Conservation (phyloP, 805 yeast genomes). For the Candida ulmi region DNA sequence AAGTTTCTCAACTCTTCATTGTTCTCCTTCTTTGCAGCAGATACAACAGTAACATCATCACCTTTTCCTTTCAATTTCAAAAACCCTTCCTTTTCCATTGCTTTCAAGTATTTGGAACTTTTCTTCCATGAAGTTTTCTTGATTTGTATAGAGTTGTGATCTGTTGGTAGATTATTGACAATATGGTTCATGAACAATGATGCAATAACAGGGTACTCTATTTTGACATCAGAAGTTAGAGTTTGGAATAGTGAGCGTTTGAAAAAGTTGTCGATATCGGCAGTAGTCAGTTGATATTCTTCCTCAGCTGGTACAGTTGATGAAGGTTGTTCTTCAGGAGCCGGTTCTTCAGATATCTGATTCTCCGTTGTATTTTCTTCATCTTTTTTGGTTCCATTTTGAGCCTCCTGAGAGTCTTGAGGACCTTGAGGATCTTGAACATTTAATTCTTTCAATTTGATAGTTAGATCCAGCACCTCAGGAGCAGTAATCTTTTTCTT, state of each 20-base stretch:
- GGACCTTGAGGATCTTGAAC: slow-evolving; percentile 12
- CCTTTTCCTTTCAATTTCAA: slow-evolving; percentile 77
- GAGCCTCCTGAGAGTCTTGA: slow-evolving; percentile 7
- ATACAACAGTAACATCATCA: slow-evolving; percentile 63
- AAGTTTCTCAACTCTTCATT: slow-evolving; percentile 51
- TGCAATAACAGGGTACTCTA: slow-evolving; percentile 62
- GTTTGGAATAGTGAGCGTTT: slow-evolving; percentile 66
- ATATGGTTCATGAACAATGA: slow-evolving; percentile 71
- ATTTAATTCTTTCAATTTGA: slow-evolving; percentile 15
- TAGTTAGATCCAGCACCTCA: slow-evolving; percentile 23
- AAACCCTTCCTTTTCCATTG: slow-evolving; percentile 73
- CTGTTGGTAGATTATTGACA: slow-evolving; percentile 66
- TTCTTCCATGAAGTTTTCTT: slow-evolving; percentile 90
- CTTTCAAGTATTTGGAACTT: slow-evolving; percentile 75
- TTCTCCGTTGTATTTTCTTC: slow-evolving; percentile 5
- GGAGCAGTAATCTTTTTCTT: slow-evolving; percentile 44
- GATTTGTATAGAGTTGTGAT: slow-evolving; percentile 51
- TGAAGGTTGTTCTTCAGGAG: slow-evolving; percentile 3
- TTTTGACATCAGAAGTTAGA: slow-evolving; percentile 42
- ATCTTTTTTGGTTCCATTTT: not conserved
- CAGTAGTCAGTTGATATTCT: slow-evolving; percentile 33
- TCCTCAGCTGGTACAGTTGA: slow-evolving; percentile 3
- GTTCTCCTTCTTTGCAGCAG: slow-evolving; percentile 38
- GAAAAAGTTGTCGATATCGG: slow-evolving; percentile 73
- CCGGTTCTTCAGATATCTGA: slow-evolving; percentile 5